These are phyloP conservation scores for Fraxinus nigra DNA, from an alignment of 305 asterid genomes.

Conservation along the genomic window DNA sequence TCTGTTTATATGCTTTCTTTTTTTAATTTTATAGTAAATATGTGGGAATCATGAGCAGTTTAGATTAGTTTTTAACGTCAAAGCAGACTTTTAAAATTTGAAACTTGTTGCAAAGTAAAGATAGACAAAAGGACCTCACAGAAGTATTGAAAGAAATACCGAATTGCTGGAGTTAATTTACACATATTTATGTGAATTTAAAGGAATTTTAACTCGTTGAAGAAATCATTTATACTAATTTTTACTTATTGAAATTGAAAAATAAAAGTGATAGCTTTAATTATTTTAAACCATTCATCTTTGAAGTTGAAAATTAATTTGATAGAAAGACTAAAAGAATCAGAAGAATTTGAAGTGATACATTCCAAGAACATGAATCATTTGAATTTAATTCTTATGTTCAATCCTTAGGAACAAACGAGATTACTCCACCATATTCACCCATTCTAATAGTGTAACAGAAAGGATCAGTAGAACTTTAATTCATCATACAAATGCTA, in stretches of 20 bases:
- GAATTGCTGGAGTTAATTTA: no score
- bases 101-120: no score
- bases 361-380: background rate
- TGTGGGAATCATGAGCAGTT: no score
- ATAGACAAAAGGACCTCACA: no score
- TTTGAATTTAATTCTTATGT: background rate
- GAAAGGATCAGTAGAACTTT: background rate
- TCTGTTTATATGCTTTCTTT: no score
- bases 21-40: no score
- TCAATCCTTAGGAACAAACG: no score
- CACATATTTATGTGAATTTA: no score
- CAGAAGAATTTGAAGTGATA: background rate
- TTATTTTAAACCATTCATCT: background rate
- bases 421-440: background rate
- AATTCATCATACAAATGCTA: background rate
- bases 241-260: background rate
- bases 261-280: background rate
- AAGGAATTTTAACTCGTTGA: no score
- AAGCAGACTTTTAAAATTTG: no score
- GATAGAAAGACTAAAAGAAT: background rate
- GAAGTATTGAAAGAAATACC: no score
- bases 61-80: no score
- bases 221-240: background rate
- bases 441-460: background rate
- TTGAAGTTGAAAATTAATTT: background rate